Percentiles rank a stretch among this genome's conserved stretches.
Evolutionary conservation across 2,329 filamentous ascomycete genomes (phyloP).

Genomic region (Zasmidium cellare): DNA sequence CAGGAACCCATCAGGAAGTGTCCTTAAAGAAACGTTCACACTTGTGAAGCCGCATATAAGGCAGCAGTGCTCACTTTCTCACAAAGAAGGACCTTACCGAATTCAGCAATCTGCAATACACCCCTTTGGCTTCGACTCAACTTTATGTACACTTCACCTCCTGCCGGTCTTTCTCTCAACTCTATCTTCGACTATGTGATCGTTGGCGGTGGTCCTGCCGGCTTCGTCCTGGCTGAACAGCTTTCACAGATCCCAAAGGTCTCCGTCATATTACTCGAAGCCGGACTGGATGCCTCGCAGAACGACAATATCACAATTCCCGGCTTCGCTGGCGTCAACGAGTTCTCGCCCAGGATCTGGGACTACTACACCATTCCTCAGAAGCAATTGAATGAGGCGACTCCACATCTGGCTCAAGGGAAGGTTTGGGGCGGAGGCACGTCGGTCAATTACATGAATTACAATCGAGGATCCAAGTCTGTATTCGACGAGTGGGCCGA

Average conservation of each 20-base stretch:
- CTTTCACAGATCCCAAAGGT: slow-evolving; percentile 12
- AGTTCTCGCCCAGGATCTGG: slow-evolving; percentile 5
- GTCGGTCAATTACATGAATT: slow-evolving; percentile 14
- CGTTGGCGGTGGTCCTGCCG: slow-evolving; percentile 18
- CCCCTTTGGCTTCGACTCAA: no score
- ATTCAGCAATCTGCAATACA: no score
- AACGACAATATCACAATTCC: slow-evolving; percentile 22
- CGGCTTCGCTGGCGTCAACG: slow-evolving; percentile 22
- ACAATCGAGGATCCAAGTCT: slow-evolving; percentile 8
- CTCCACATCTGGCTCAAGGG: slow-evolving; percentile 8
- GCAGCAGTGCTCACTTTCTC: no score
- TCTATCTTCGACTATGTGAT: slow-evolving; percentile 14
- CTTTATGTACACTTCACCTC: neutral
- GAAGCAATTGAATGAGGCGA: slow-evolving; percentile 1
- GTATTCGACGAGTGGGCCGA: slow-evolving; percentile 16
- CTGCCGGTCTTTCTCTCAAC: neutral
- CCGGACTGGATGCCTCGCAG: slow-evolving; percentile 12
- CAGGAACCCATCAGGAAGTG: no score
- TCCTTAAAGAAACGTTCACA: no score
- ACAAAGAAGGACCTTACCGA: no score
- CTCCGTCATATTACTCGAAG: slow-evolving; percentile 24
- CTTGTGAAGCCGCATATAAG: no score
- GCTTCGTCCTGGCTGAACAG: slow-evolving; percentile 14
- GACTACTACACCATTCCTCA: slow-evolving; percentile 10
- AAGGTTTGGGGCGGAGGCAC: slow-evolving; percentile 7